Percentiles rank a stretch among this genome's conserved stretches.
Conservation (phyloP, 257 asterid species). For the Solanum raphanifolium region DNA sequence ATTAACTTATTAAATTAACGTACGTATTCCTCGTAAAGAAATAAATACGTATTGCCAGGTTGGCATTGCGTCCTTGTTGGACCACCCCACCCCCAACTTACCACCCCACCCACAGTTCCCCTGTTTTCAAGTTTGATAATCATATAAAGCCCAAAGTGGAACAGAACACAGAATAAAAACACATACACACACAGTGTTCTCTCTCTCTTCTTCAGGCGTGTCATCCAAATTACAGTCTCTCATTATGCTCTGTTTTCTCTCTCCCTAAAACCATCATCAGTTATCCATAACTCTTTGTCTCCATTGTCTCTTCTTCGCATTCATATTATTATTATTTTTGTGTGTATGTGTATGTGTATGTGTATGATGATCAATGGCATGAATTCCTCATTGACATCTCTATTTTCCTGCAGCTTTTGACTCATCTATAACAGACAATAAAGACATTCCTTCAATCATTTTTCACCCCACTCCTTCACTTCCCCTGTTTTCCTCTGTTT, state of each 20-base stretch:
- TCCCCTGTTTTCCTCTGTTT: background rate
- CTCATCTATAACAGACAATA: conserved; percentile 40
- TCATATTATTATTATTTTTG: background rate
- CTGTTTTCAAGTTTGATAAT: background rate
- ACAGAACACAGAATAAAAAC: conserved; percentile 1
- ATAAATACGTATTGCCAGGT: background rate
- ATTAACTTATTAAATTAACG: background rate
- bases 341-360: background rate
- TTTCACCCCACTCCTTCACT: background rate
- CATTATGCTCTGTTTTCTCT: conserved; percentile 12
- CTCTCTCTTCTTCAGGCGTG: conserved; percentile 20
- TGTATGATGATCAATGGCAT: background rate
- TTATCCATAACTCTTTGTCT: conserved; percentile 44
- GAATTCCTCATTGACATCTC: conserved; percentile 7
- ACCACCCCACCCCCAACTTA: background rate
- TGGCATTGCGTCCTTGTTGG: conserved; percentile 10
- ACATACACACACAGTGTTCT: conserved; percentile 1
- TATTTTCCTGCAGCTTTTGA: conserved; percentile 41
- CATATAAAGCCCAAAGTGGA: conserved; percentile 6
- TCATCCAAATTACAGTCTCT: conserved; percentile 7
- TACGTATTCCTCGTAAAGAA: background rate
- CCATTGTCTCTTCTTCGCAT: conserved; percentile 1
- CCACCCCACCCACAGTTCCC: background rate
- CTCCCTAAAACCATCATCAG: conserved; percentile 14
- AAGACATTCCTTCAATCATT: conserved; percentile 19